phyloP scores from a whole-genome alignment of 2,329 filamentous ascomycete genomes.

The Aureobasidium pullulans region DNA sequence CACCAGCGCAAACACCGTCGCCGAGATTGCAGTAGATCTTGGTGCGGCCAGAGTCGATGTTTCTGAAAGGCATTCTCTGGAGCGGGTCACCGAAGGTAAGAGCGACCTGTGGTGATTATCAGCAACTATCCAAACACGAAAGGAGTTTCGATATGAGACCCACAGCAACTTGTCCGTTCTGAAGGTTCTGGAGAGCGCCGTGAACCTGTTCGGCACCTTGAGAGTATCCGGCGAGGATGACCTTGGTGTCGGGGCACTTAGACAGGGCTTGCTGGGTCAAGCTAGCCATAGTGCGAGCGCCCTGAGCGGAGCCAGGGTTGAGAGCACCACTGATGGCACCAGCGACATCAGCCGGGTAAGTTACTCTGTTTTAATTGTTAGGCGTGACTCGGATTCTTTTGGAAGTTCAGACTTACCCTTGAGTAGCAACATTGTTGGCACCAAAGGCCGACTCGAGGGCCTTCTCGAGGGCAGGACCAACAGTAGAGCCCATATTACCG shows the following conservation, averaged over 20 bases:
- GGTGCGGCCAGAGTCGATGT: slow-evolving; percentile 19
- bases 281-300: slow-evolving; percentile 15
- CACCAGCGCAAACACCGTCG: slow-evolving; percentile 23
- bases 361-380: not conserved
- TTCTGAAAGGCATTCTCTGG: slow-evolving; percentile 19
- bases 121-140: not conserved
- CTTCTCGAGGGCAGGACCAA: slow-evolving; percentile 16
- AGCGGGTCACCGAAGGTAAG: slow-evolving; percentile 27
- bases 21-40: slow-evolving; percentile 24
- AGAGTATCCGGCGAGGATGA: slow-evolving; percentile 18
- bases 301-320: slow-evolving; percentile 11
- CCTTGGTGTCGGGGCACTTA: slow-evolving; percentile 18
- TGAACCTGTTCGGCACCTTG: slow-evolving; percentile 18
- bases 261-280: slow-evolving; percentile 13
- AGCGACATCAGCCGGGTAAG: slow-evolving; percentile 16
- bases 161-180: slow-evolving; percentile 13
- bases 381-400: not conserved
- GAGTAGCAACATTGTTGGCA: slow-evolving; percentile 15
- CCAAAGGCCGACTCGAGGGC: slow-evolving; percentile 16
- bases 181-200: slow-evolving; percentile 12
- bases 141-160: not conserved
- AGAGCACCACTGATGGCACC: slow-evolving; percentile 13
- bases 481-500: slow-evolving; percentile 38
- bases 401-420: not conserved
- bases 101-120: slow-evolving; percentile 14